Evolutionary conservation across 176 grass and related monocot species (phyloP).

Genomic region (Triticum timopheevii): DNA sequence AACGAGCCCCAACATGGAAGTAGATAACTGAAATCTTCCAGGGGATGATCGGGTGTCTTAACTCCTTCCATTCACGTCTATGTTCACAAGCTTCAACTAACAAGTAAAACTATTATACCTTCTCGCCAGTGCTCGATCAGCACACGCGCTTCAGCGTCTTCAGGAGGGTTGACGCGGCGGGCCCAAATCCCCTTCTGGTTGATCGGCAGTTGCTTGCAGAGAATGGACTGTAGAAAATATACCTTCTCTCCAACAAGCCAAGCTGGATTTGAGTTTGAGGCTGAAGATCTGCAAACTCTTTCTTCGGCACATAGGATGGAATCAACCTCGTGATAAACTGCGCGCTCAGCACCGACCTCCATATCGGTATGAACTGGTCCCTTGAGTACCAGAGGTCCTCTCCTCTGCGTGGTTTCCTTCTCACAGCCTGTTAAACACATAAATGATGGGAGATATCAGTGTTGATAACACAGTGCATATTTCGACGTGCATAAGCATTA

Average conservation of each 20-base stretch:
- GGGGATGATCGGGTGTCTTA: neutral
- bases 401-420: neutral
- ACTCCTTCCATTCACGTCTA: neutral
- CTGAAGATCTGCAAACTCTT: neutral
- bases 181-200: neutral
- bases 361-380: neutral
- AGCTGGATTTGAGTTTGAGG: neutral
- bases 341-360: neutral
- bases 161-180: neutral
- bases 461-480: too few relatives aligned
- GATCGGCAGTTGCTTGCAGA: neutral
- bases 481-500: neutral
- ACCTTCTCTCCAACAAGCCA: neutral
- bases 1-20: neutral
- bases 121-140: neutral
- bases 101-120: neutral
- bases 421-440: neutral
- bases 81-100: neutral
- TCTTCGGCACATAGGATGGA: neutral
- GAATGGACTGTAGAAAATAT: too few relatives aligned
- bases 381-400: neutral
- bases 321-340: neutral
- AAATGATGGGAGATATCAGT: too few relatives aligned
- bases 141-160: neutral
- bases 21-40: neutral